Evolutionary conservation across 495 filamentous ascomycete species (phyloP).

Genomic region (Daldinia grandis): DNA sequence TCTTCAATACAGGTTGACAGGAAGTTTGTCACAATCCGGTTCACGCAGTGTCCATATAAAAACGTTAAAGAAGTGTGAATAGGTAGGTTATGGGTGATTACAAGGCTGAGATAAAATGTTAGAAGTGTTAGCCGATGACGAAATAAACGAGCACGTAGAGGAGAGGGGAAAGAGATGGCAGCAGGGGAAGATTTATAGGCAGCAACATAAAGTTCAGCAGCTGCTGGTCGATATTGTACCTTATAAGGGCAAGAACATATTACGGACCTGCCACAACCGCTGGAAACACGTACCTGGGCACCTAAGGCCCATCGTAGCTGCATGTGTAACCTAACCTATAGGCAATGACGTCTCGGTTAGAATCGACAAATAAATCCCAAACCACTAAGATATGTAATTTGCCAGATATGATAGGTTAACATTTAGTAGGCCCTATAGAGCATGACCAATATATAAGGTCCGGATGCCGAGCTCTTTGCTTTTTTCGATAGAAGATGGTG

Average conservation of each 20-base stretch:
- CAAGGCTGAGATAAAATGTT: neutral
- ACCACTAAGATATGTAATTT: neutral
- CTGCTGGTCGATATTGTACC: neutral
- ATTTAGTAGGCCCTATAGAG: neutral
- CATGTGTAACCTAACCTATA: neutral
- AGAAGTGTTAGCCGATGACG: neutral
- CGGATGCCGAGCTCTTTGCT: neutral
- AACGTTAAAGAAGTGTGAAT: neutral
- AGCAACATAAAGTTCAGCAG: neutral
- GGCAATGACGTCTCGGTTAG: neutral
- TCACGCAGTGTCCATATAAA: neutral
- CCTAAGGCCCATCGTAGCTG: neutral
- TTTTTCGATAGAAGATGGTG: neutral
- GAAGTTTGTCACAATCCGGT: neutral
- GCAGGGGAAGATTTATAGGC: neutral
- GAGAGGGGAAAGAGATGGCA: neutral
- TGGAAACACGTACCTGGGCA: neutral
- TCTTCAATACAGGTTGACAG: neutral
- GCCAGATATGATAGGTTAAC: neutral
- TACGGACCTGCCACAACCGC: neutral
- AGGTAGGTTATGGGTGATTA: neutral
- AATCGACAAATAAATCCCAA: neutral
- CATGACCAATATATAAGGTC: conserved; percentile 1
- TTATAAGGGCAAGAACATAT: neutral
- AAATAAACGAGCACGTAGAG: neutral